Evolutionary conservation across 2,329 filamentous ascomycete species (phyloP), one percentile per base, ranked within the genome.

Genomic region (Coniochaeta sp.): DNA sequence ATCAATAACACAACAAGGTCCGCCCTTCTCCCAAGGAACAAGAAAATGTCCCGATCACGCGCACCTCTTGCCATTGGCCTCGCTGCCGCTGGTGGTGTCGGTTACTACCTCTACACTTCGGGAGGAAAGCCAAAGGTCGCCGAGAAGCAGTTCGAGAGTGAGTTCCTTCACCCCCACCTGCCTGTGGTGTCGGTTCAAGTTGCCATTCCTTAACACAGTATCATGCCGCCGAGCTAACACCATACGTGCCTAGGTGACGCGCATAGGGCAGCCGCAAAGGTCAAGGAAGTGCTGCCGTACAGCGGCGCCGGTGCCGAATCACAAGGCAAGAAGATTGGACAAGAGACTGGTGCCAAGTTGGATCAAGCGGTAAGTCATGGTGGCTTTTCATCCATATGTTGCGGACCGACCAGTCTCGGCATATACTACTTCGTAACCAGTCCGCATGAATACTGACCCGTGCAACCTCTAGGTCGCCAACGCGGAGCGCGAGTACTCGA

Each of bases 41-140:
- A 26, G 66, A 64, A 57, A 65, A 82, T 81, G 79, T 78, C 78
- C 65, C 73, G 71, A 62, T 79, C 79, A 57, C 76, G 76, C 66
- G 67, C 75, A 47, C 80, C 81, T 66, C 67, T 80, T 65, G 70
- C 79, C 67, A 70, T 88, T 67, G 89, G 87, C 67, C 75, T 86
- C 66, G 83, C 80, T 62, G 86, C 84, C 65, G 88, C 82, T 34
- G 85, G 84, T 68, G 89, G 86, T 65, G 78, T 87, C 61, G 91
- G 89, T 50, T 98, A 96, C 82, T 98, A 98, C 80, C 83, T 98
- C 64, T 99, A 96, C 81, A 81, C 77, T 58, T 89, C 93, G 17
- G 93, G 93, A 63, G 93, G 93, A 61, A 84, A 86, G 73, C 82
- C 91, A 58, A 90, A 89, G 75, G 86, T 83, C 57, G 93, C 93